phyloP scores from a whole-genome alignment of 1,284 basidiomycete genomes.

The Sporisorium sorghi region DNA sequence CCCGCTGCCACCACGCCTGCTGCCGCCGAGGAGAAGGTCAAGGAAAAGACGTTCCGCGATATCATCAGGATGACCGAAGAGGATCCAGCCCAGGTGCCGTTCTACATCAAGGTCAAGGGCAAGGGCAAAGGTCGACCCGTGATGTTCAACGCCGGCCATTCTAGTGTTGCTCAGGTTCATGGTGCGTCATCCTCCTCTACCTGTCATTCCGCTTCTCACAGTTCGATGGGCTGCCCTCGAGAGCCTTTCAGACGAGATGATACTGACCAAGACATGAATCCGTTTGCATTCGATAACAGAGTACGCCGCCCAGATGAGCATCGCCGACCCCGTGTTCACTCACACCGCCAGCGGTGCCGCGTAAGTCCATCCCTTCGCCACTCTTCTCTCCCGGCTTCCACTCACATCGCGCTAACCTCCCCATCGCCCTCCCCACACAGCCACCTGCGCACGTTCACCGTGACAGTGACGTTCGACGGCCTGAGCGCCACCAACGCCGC shows the following conservation, averaged over 20 bases:
- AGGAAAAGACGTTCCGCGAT: background rate
- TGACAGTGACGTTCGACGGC: conserved; percentile 12
- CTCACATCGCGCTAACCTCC: background rate
- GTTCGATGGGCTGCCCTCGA: too few species aligned
- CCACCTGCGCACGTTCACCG: conserved; percentile 15
- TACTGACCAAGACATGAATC: too few species aligned
- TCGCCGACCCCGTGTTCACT: conserved; percentile 10
- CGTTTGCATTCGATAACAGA: too few species aligned
- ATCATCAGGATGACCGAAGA: background rate
- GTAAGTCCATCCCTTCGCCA: conserved; percentile 22
- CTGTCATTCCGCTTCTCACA: too few species aligned
- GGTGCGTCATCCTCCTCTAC: conserved; percentile 17
- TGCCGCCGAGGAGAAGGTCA: background rate
- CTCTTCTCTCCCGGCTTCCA: background rate
- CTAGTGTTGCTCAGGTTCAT: conserved; percentile 30
- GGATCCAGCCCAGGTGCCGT: background rate
- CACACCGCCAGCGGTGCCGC: conserved; percentile 13
- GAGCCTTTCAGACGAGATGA: too few species aligned
- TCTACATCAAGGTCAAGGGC: conserved; percentile 38
- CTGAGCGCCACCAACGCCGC: conserved; percentile 4
- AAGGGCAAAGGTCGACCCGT: conserved; percentile 33
- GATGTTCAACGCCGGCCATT: background rate
- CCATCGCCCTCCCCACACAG: conserved; percentile 3
- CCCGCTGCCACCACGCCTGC: background rate
- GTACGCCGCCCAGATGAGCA: conserved; percentile 14